Base-by-base conservation (phyloP, 768 basidiomycete species). In the Russula sp. region DNA sequence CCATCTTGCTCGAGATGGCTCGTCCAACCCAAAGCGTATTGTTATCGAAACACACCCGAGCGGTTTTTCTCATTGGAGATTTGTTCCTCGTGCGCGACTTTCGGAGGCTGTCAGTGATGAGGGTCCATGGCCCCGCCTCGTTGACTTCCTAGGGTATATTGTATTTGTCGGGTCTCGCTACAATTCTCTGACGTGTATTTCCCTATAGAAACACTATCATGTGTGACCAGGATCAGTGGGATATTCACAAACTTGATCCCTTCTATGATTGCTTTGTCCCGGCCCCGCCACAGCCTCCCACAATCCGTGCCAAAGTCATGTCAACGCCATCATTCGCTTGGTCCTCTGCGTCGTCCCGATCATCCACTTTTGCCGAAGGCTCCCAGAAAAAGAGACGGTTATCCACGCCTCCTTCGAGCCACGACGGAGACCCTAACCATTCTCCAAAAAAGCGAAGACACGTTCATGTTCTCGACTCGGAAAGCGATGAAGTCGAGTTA, bases 201-300 rank as follows among this genome's bases (percentile, higher is more conserved):
- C 59, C 58, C 62, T 42, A 29, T 64, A 86, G 85, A 10, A 73
- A 81, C 72, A 69, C 71, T 1, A 72, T 81, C 56, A 70, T 79
- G 60, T 81, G 80, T 69, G 80, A 81, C 20, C 86, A 87, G 70
- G 87, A 91, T 39, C 88, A 90, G 70, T 92, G 90, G 90, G 90
- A 92, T 63, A 84, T 91, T 34, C 86, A 90, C 74, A 91, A 90
- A 69, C 78, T 92, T 8, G 90, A 92, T 69, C 83, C 86, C 3
- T 71, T 73, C n/a, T 91, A 91, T 66, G 79, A 81, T 25, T 92
- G 89, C 69, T 72, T 75, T 60, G 83, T 89, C 9, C 79, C 64
- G 7, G 51, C 60, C 3, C 59, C 59, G 0, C 72, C 73, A 1
- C 56, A 60, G n/a, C 65, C 66, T 10, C 64, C 73, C 18, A 67